Evolutionary conservation across 257 asterid species (phyloP), one percentile per base, ranked within the genome.

Genomic region (Parsonsia alboflavescens): DNA sequence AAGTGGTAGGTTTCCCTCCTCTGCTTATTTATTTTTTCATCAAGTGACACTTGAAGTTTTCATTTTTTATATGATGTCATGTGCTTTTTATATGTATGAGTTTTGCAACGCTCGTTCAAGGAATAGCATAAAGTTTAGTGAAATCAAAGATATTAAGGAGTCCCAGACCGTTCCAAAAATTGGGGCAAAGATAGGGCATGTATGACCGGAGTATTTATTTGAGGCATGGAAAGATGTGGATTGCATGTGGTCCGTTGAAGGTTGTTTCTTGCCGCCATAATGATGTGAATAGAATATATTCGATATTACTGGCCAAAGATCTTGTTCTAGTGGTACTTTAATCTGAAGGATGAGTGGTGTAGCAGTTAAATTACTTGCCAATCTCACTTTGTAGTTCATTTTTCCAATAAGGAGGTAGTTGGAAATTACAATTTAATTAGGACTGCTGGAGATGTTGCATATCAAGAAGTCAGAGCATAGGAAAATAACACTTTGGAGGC

Each of bases 1-100:
- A 76, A 88, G 77, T 46, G 93, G 96, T 89, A 84, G 16, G 10
- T 11, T 28, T 33, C 24, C 72, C 28, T 2, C 62, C 13, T 36
- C 53, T 13, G 53, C 45, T 56, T 12, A 7, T 45, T 26, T 68
- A 0, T 7, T 48, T 64, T 26, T 10, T 72, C 11, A 45, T 58
- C 24, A 75, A 68, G 17, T 58, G 45, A 59, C 48, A 62, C 39
- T 64, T 53, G 12, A 64, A 64, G 46, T 64, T 64, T 6, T 10
- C 69, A 64, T 64, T 36, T 64, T 64, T 36, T 33, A 33, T 33
- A 33, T 33, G 39, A n/a, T 33, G 3, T 33, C 39, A 33, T 33
- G 39, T 33, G 39, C 3, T 1, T 33, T 33, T 33, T 33, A 33
- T 33, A 33, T 33, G 3, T 33, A 3, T 33, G 39, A 33, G 39